Evolutionary conservation across 768 basidiomycete species (phyloP), one percentile per base, ranked within the genome.

Genomic region (Pholiota microspora): DNA sequence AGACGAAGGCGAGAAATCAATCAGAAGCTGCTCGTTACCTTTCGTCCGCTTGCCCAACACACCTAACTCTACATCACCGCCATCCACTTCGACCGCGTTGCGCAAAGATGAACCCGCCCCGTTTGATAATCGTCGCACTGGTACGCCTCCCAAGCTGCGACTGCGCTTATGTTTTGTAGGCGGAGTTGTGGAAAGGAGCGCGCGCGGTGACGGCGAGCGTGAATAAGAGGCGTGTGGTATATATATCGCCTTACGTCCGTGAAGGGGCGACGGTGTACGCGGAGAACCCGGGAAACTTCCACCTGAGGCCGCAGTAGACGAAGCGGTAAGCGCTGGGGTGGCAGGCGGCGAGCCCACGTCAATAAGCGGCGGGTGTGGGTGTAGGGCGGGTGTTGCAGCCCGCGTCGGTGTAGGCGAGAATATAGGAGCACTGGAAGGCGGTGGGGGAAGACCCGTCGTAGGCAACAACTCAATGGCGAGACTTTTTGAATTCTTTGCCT

Each of bases 101-200:
- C 64, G 46, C 35, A 67, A 32, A 4, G 59, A 62, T 4, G 63
- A 64, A 16, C 34, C 47, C 0, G 60, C 62, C 8, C 64, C 57
- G 10, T 55, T 52, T 13, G 59, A 64, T 7, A 65, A 55, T 15
- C 66, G 62, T 7, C 66, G 62, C 3, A 67, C 63, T n/a, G 64
- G 57, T 15, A 67, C 63, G 16, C 66, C 66, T 10, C 66, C 66
- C 18, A 67, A 58, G 38, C 64, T 66, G 45, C 59, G 56, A 31
- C 63, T 65, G 15, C 66, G 61, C 40, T 58, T 57, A 25, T 61
- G 54, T n/a, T 57, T 59, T 18, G 55, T 59, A 2, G 56, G 57
- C n/a, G 63, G 63, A 9, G 64, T 58, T 3, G 66, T 67, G 21
- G 62, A 59, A 13, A 67, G 58, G 23, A 63, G 59, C 6, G 60